A percentile compares a stretch with the other conserved stretches of the same genome.
Conservation (phyloP, 148 eudicot genomes). For the Vaccinium corymbosum region DNA sequence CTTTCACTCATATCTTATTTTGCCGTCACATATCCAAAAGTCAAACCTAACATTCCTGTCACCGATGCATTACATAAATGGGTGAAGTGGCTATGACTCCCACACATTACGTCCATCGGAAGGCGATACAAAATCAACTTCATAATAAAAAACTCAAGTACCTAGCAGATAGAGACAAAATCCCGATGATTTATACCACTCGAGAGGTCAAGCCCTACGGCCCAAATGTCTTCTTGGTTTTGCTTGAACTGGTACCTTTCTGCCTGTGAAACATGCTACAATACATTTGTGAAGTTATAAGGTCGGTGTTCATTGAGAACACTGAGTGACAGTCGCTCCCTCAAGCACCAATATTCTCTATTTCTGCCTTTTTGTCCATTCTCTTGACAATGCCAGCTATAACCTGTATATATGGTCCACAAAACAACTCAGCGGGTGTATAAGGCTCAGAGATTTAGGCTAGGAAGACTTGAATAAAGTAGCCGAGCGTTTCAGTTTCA, state of each 20-base stretch:
- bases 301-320: not conserved
- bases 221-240: not conserved
- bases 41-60: not conserved
- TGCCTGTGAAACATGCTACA: slow-evolving; percentile 1
- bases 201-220: not conserved
- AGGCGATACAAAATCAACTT: not conserved
- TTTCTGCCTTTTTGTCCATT: slow-evolving; percentile 66
- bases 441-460: not conserved
- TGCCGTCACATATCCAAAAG: not conserved
- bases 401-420: slow-evolving; percentile 41
- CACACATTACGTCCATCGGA: not conserved
- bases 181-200: not conserved
- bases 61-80: not conserved
- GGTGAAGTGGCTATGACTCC: not conserved
- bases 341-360: slow-evolving; percentile 79
- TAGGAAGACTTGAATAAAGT: not conserved
- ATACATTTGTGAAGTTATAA: not conserved
- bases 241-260: slow-evolving; percentile 5
- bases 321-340: not conserved
- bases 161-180: not conserved
- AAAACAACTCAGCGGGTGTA: not conserved
- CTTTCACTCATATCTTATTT: not conserved
- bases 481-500: not conserved
- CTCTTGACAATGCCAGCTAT: slow-evolving; percentile 90
- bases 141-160: slow-evolving; percentile 9